These are phyloP conservation scores for Phytopythium vexans DNA, from an alignment of 352 stramenopile species.

Conservation along the genomic window DNA sequence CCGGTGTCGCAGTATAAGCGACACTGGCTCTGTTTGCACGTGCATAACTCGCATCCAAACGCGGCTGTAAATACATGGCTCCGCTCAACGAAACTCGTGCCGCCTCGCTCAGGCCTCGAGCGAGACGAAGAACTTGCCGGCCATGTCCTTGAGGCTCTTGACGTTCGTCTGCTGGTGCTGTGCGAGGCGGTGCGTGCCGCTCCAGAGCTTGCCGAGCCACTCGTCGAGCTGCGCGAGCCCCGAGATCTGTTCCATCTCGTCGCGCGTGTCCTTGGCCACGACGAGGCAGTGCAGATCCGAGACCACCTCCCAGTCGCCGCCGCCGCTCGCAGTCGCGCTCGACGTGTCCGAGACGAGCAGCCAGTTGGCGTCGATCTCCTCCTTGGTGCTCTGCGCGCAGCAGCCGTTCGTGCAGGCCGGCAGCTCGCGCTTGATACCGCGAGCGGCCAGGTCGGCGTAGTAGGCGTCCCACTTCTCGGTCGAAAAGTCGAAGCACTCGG, in stretches of 20 bases:
- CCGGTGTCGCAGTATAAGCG: no score
- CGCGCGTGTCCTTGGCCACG: conserved; percentile 54
- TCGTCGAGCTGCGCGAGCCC: conserved; percentile 61
- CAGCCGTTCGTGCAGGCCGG: conserved; percentile 54
- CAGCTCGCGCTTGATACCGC: conserved; percentile 13
- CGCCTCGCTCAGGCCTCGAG: conserved; percentile 19
- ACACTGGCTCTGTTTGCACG: no score
- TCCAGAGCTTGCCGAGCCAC: conserved; percentile 63
- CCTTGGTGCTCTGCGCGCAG: conserved; percentile 60
- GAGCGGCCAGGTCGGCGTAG: conserved; percentile 46
- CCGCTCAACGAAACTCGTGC: no score
- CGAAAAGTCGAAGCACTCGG: conserved; percentile 84
- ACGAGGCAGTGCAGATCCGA: conserved; percentile 55
- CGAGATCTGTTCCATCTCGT: conserved; percentile 56
- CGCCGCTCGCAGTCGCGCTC: conserved; percentile 25
- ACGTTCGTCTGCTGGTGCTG: conserved; percentile 43
- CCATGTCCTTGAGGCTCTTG: conserved; percentile 55
- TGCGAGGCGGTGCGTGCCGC: conserved; percentile 20
- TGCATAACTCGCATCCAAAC: no score
- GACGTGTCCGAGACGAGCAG: conserved; percentile 66
- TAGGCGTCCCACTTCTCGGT: conserved; percentile 79
- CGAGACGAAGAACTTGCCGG: conserved; percentile 49
- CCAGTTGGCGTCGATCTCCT: conserved; percentile 85
- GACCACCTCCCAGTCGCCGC: conserved; percentile 71
- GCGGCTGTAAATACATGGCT: no score